Conservation (phyloP, 2,329 filamentous ascomycete genomes). For the Erysiphe pulchra region DNA sequence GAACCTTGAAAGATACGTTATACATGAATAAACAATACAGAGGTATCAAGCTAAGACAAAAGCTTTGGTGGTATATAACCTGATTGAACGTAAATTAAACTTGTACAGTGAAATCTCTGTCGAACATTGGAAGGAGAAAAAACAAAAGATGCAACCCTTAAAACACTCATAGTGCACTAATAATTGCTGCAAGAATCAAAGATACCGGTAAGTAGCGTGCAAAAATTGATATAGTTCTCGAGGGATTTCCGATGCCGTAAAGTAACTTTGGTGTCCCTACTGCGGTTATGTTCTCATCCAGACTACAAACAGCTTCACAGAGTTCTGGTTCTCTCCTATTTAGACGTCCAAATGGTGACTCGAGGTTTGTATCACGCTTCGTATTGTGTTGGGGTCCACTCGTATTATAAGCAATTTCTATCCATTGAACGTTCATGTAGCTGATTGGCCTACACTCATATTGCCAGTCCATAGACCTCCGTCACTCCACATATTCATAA, state of each 20-base stretch:
- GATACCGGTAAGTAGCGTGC: not conserved
- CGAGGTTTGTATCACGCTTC: constrained; percentile 2
- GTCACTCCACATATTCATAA: constrained; percentile 13
- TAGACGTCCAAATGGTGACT: not conserved
- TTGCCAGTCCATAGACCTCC: constrained; percentile 12
- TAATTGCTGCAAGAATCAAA: not conserved
- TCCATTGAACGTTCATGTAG: constrained; percentile 13
- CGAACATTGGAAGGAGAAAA: too few relatives aligned
- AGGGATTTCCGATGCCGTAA: constrained; percentile 1
- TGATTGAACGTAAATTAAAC: too few relatives aligned
- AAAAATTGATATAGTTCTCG: not conserved
- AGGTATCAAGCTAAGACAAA: too few relatives aligned
- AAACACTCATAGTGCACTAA: not conserved
- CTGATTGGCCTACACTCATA: constrained; percentile 9
- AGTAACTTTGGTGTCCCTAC: constrained; percentile 9
- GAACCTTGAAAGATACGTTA: too few relatives aligned
- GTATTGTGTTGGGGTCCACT: constrained; percentile 5
- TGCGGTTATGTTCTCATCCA: constrained; percentile 9
- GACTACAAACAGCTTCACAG: constrained; percentile 9
- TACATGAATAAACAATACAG: too few relatives aligned
- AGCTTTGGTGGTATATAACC: too few relatives aligned
- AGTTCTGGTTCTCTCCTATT: constrained; percentile 7
- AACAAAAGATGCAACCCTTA: too few relatives aligned
- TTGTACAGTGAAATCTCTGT: too few relatives aligned
- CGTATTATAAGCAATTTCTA: constrained; percentile 12